phyloP scores from a whole-genome alignment of 192 early-diverging fungal species.

The Coemansia sp. region DNA sequence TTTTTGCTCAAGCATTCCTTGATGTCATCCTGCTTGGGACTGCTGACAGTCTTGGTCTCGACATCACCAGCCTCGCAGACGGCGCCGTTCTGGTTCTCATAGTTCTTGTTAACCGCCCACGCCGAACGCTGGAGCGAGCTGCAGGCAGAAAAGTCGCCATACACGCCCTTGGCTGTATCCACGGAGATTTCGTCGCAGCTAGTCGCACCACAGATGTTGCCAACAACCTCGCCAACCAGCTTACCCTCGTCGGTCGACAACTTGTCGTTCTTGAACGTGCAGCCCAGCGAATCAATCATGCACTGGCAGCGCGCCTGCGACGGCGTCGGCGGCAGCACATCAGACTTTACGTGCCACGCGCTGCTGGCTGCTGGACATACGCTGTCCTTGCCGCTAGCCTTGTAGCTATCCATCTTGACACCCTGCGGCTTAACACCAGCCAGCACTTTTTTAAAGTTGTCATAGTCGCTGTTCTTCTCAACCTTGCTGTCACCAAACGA shows the following conservation, averaged over 20 bases:
- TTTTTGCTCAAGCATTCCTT: conserved; percentile 29
- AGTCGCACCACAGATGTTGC: conserved; percentile 31
- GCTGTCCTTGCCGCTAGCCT: conserved; percentile 38
- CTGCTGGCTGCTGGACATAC: conserved; percentile 56
- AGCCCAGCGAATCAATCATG: conserved; percentile 62
- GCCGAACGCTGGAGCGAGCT: conserved; percentile 33
- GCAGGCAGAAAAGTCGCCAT: conserved; percentile 50
- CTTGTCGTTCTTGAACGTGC: conserved; percentile 37
- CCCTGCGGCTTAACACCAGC: conserved; percentile 54
- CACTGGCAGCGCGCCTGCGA: conserved; percentile 62
- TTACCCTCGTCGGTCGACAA: conserved; percentile 27
- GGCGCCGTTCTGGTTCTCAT: conserved; percentile 29
- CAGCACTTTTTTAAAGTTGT: conserved; percentile 56
- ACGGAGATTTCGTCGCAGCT: conserved; percentile 41
- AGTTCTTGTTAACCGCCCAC: conserved; percentile 51
- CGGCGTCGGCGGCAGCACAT: conserved; percentile 63
- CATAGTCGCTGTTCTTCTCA: conserved; percentile 59
- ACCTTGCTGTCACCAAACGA: conserved; percentile 45
- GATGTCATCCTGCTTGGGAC: conserved; percentile 35
- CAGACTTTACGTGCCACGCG: conserved; percentile 58
- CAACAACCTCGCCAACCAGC: conserved; percentile 27
- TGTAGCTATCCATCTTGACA: conserved; percentile 59
- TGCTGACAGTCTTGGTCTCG: conserved; percentile 22
- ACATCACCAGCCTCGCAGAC: conserved; percentile 42
- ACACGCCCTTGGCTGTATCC: conserved; percentile 39